Evolutionary conservation across 2,329 filamentous ascomycete species (phyloP).

Genomic region (Aspergillus fumigatiaffinis): DNA sequence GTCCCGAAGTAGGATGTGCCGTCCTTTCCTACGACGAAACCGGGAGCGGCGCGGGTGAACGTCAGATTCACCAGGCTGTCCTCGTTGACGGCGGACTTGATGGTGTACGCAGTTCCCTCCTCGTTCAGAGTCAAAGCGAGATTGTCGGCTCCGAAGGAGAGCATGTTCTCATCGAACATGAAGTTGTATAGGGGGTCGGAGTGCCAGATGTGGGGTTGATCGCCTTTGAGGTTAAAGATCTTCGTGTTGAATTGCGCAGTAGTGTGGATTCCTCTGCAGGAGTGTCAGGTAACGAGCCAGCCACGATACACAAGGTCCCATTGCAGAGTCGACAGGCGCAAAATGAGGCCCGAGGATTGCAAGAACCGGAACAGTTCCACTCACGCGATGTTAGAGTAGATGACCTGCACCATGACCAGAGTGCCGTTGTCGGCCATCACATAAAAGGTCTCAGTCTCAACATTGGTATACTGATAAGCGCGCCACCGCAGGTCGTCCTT

Average conservation of each 20-base stretch:
- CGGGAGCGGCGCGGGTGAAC: slow-evolving; percentile 69
- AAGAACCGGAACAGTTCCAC: slow-evolving; percentile 25
- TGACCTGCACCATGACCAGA: slow-evolving; percentile 78
- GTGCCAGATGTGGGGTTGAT: slow-evolving; percentile 76
- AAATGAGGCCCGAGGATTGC: neutral
- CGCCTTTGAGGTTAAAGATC: slow-evolving; percentile 72
- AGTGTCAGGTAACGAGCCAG: neutral
- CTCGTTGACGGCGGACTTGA: slow-evolving; percentile 86
- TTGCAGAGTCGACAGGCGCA: neutral
- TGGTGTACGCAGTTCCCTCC: slow-evolving; percentile 75
- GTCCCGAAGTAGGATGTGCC: slow-evolving; percentile 84
- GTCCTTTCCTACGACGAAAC: slow-evolving; percentile 78
- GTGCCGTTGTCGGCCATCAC: slow-evolving; percentile 73
- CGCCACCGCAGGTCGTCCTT: slow-evolving; percentile 80
- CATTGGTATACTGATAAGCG: slow-evolving; percentile 75
- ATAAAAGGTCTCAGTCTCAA: slow-evolving; percentile 96
- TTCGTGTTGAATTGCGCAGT: slow-evolving; percentile 95
- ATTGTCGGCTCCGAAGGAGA: slow-evolving; percentile 80
- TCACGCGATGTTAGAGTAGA: slow-evolving; percentile 96
- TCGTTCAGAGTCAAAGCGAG: slow-evolving; percentile 81
- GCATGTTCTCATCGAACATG: slow-evolving; percentile 79
- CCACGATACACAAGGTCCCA: neutral
- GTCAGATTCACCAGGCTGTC: slow-evolving; percentile 81
- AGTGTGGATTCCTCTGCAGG: slow-evolving; percentile 72
- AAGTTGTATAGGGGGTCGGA: slow-evolving; percentile 74